Base-by-base conservation (phyloP, 331 rosid genomes). In the Prunus yedoensis region DNA sequence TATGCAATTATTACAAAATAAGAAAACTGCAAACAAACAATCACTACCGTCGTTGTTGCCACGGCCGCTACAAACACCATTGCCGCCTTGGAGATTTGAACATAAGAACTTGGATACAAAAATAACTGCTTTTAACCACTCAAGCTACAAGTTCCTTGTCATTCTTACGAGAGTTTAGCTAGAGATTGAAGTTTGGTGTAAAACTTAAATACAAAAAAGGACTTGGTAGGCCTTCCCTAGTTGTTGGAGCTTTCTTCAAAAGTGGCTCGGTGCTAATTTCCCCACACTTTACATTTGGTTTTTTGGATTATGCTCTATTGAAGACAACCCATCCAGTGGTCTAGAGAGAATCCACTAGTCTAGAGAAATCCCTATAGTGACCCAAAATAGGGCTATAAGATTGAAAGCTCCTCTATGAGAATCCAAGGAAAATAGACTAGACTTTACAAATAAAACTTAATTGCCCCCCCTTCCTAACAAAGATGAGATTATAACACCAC, bases 371-470 rank as follows among this genome's bases (percentile, higher is more conserved):
- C 73, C 68, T 68, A 79, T 59, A 74, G 78, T 69, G 85, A 81
- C 89, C 80, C 63, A 66, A 84, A 82, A 81, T 61, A 80, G 70
- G 73, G 21, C 67, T 38, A 61, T 71, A 80, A 82, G 60, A n/a
- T 74, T 74, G 84, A 77, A 70, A 74, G 80, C 74, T 68, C 71
- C 58, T 35, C 72, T 27, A 63, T 47, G 53, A 79, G 90, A 88
- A 88, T 87, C 93, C 90, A 85, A 79, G 72, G 79, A 70, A 46
- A 87, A 67, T 64, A 62, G 85, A 66, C 43, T 7, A 38, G 43
- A 38, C 43, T 7, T 38, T 7, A 38, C 43, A 38, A 38, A 38
- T 5, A 38, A 38, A 38, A 38, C 43, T 38, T 38, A 17, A 69
- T 51, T 69, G 30, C 61, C 17, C 17, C 12, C 6, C 17, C 6